phyloP scores from a whole-genome alignment of 1,284 basidiomycete species.

The Ceratobasidium sp. region DNA sequence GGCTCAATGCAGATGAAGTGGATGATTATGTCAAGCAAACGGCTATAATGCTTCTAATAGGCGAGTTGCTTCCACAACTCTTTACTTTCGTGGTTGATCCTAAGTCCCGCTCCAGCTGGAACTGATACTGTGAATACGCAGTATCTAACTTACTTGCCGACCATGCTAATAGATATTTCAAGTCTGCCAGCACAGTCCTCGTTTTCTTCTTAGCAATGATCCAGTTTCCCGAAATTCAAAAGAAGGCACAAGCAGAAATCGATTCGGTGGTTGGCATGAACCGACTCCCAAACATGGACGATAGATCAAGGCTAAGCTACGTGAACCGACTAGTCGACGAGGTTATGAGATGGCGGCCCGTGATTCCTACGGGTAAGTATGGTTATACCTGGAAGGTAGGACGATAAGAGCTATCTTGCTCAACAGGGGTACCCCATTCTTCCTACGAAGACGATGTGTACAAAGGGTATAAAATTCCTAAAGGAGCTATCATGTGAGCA shows the following conservation, averaged over 20 bases:
- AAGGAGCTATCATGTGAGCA: slow-evolving; percentile 44
- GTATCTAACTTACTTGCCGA: no score
- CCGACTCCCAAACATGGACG: slow-evolving; percentile 19
- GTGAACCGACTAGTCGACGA: slow-evolving; percentile 33
- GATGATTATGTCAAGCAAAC: no score
- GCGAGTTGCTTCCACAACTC: background rate
- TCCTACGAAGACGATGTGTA: slow-evolving; percentile 50
- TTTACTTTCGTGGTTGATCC: no score
- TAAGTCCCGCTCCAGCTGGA: background rate
- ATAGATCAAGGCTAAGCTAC: slow-evolving; percentile 29
- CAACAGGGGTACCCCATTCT: slow-evolving; percentile 49
- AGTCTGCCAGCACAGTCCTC: background rate
- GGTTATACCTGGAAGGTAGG: background rate
- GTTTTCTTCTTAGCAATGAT: slow-evolving; percentile 38
- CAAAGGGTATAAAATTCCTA: slow-evolving; percentile 51
- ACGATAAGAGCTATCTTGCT: background rate
- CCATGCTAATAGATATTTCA: no score
- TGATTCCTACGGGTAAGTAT: slow-evolving; percentile 10
- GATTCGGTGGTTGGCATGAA: slow-evolving; percentile 23
- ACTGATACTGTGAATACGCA: slow-evolving; percentile 20
- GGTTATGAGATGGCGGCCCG: slow-evolving; percentile 34
- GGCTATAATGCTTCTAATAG: background rate
- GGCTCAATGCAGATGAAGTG: background rate
- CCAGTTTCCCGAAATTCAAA: slow-evolving; percentile 29
- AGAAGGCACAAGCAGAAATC: slow-evolving; percentile 19